Evolutionary conservation across 73 alveolate genomes (phyloP), one percentile per base, ranked within the genome.

Genomic region (Blepharisma japonicum): DNA sequence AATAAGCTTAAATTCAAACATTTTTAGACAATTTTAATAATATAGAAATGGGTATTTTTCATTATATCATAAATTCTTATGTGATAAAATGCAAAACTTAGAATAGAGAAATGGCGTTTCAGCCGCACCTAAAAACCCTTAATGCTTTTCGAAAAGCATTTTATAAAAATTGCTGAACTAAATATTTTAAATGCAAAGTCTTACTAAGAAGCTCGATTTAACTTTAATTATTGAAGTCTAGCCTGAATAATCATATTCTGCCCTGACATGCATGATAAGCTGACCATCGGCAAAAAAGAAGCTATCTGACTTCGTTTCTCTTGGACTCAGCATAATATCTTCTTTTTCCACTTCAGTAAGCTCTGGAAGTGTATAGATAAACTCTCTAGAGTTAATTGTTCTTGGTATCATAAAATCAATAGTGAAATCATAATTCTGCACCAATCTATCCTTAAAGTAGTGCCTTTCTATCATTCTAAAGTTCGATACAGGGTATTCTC

Each of bases 351-450:
- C 92, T 68, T 86, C 91, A 54, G 84, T 76, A 55, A 93, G 67
- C 55, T 88, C 93, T 67, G 98, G 98, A 23, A 93, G 78, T 20
- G 83, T 87, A 68, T 94, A 94, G 39, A 94, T 89, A 72, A 70
- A 85, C 79, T 94, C 99, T 94, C 97, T 87, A n/a, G 96, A 84
- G 77, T 94, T 94, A 6, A 88, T 83, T 0, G 97, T 77, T 50
- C 83, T 83, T 27, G 99, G 99, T 55, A 94, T 94, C 81, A 97
- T 91, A 83, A 94, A 94, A 18, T 87, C 91, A 82, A 94, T 89
- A 66, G 90, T 54, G 79, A 94, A 94, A 79, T 94, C 99, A 77
- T 85, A 94, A 68, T 85, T 77, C 77, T 92, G 56, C 20, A 94
- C 79, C 48, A 92, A 80, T 46, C 78, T 74, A 3, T 90, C 96